Base-by-base conservation (phyloP, 202 grass and related monocot genomes). In the Schoenoplectus triqueter region DNA sequence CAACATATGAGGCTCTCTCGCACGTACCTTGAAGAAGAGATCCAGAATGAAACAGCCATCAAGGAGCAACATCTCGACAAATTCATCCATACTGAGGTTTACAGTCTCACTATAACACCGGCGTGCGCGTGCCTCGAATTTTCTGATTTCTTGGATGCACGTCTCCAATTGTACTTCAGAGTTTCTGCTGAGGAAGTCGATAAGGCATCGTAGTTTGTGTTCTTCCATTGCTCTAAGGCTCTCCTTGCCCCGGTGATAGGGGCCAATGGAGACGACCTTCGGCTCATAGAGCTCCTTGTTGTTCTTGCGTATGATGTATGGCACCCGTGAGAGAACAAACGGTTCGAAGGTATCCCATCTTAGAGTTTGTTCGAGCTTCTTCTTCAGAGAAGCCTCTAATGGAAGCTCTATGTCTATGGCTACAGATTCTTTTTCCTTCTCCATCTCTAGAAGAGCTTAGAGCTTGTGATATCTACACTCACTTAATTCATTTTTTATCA, bases 271-370 rank as follows among this genome's bases (percentile, higher is more conserved):
- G 2, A 93, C 14, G 87, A 91, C 90, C 87, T 93, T 87, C 7
- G 91, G 89, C 48, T 93, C 91, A 62, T 85, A 93, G n/a, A 93
- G 69, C 66, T 93, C 88, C 1, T 85, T 64, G 82, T 91, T 91
- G 51, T 89, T 87, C 40, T 89, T 82, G 9, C 87, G 91, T 87
- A 93, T 88, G 2, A 87, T 54, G 2, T 83, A 82, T 0, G 91
- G 82, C 10, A 93, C 65, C 1, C 87, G 87, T 85, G 90, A 91
- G 82, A 93, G 86, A 68, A 82, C 82, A 18, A 91, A 87, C 22
- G 86, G 89, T 78, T 93, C 87, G 50, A 75, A 75, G 18, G 72
- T 56, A 3, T 75, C 72, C 72, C 72, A 54, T 75, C 10, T 22
- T 39, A 14, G 72, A 19, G 72, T 75, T 54, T 75, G 47, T 75